Base-by-base conservation (phyloP, 164 flowering plant genomes). In the Aristolochia californica region DNA sequence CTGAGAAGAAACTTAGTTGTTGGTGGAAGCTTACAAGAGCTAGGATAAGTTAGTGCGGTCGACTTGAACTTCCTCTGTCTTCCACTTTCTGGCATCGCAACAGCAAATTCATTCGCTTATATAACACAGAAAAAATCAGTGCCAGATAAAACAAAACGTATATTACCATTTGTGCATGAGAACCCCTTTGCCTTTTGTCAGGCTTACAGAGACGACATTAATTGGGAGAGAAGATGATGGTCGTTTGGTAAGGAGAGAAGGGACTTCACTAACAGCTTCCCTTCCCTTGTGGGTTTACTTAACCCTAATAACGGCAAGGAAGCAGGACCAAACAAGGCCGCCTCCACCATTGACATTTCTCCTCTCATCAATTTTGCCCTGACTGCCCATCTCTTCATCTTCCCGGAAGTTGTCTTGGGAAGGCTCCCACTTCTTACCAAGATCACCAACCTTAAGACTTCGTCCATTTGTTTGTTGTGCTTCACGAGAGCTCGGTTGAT, bases 341-440 rank as follows among this genome's bases (percentile, higher is more conserved):
- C 22, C 20, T 40, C 21, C 23, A 47, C 26, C 45, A 34, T 54
- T 1, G 5, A 21, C 54, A 59, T 17, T 23, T 60, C 56, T 2
- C 63, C 63, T 0, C 66, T 57, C 25, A 69, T n/a, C 5, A 83
- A 59, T 67, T 53, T 72, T 22, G 74, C 65, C 61, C 67, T 80
- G 3, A 82, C 78, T 13, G 61, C 64, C 93, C 88, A 81, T 69
- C 87, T 75, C 48, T 75, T 78, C 56, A 85, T 43, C 71, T 85
- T 85, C 12, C 93, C 93, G 0, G 93, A 85, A 13, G 84, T 81
- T 4, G 93, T 83, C 68, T 78, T 83, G 0, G 85, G 85, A 22
- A 85, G 74, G 65, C 61, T 67, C 23, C 81, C 87, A 55, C 67
- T 65, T 62, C 57, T 73, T 9, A 80, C 93, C 53, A 83, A 77